phyloP scores from a whole-genome alignment of 2,329 filamentous ascomycete species.

The Ceratocystis lukuohia region DNA sequence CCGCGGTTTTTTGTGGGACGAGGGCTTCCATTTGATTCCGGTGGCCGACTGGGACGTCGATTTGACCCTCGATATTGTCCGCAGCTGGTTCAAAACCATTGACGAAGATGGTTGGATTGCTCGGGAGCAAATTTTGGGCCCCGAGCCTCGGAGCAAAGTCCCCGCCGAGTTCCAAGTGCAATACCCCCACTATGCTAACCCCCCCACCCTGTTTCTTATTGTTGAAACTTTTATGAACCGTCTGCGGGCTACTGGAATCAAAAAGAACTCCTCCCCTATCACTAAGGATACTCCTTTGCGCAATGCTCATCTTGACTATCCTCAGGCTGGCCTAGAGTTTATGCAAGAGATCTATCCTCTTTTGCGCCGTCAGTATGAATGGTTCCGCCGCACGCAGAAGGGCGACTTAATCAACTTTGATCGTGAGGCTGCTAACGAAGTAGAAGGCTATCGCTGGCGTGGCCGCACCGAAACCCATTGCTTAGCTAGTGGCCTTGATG shows the following conservation, averaged over 20 bases:
- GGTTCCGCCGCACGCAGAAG: slow-evolving; percentile 85
- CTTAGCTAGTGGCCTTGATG: slow-evolving; percentile 84
- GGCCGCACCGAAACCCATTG: slow-evolving; percentile 78
- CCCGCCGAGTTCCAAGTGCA: slow-evolving; percentile 86
- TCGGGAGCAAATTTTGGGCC: slow-evolving; percentile 84
- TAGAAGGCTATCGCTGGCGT: slow-evolving; percentile 90
- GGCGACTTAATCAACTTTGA: slow-evolving; percentile 89
- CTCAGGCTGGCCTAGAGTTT: slow-evolving; percentile 54
- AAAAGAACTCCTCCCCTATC: slow-evolving; percentile 12
- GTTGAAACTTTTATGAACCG: slow-evolving; percentile 75
- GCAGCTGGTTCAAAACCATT: slow-evolving; percentile 92
- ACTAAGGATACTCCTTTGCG: slow-evolving; percentile 18
- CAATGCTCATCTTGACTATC: slow-evolving; percentile 18
- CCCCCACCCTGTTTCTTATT: slow-evolving; percentile 84
- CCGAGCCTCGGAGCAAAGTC: slow-evolving; percentile 88
- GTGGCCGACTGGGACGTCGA: slow-evolving; percentile 92
- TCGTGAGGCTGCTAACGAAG: slow-evolving; percentile 72
- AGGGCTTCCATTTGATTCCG: slow-evolving; percentile 87
- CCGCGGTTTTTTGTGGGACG: slow-evolving; percentile 92
- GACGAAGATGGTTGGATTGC: slow-evolving; percentile 97
- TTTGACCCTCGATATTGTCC: slow-evolving; percentile 71
- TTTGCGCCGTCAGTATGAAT: slow-evolving; percentile 77
- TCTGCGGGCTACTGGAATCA: slow-evolving; percentile 34
- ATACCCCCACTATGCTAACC: slow-evolving; percentile 95
- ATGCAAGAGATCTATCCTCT: slow-evolving; percentile 71